Evolutionary conservation across 2,329 filamentous ascomycete genomes (phyloP).

Genomic region (Triangularia setosa): DNA sequence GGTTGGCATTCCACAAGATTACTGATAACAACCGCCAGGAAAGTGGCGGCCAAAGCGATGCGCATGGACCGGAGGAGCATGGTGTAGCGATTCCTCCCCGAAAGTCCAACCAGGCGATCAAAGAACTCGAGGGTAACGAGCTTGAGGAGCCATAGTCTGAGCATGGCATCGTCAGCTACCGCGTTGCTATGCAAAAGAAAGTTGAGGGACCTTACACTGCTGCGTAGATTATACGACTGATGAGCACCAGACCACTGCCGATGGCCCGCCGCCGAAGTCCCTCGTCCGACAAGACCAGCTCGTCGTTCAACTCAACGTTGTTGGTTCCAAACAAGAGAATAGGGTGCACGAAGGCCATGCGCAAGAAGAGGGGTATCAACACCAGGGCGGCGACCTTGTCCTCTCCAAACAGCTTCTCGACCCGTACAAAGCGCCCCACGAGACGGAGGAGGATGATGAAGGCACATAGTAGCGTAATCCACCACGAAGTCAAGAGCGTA

Average conservation of each 20-base stretch:
- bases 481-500: slow-evolving; percentile 90
- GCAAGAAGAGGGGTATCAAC: slow-evolving; percentile 72
- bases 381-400: slow-evolving; percentile 81
- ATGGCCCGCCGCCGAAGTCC: slow-evolving; percentile 62
- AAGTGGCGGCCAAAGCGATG: slow-evolving; percentile 69
- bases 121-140: slow-evolving; percentile 87
- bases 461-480: slow-evolving; percentile 79
- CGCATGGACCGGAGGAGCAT: slow-evolving; percentile 67
- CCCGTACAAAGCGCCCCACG: slow-evolving; percentile 77
- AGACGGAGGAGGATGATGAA: slow-evolving; percentile 79
- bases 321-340: slow-evolving; percentile 85
- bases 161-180: neutral
- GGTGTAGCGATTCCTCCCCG: slow-evolving; percentile 74
- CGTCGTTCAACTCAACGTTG: slow-evolving; percentile 63
- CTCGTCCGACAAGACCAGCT: slow-evolving; percentile 36
- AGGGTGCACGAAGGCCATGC: slow-evolving; percentile 84
- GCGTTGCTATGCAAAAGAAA: neutral
- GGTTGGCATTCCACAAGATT: slow-evolving; percentile 80
- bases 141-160: slow-evolving; percentile 87
- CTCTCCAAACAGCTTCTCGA: slow-evolving; percentile 79
- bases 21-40: slow-evolving; percentile 73
- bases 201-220: slow-evolving; percentile 59
- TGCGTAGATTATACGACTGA: slow-evolving; percentile 78
- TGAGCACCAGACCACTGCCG: slow-evolving; percentile 77
- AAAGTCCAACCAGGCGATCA: slow-evolving; percentile 69